Percentiles rank a stretch among this genome's conserved stretches.
Evolutionary conservation across 352 stramenopile genomes (phyloP).

Genomic region (Pythium insidiosum): DNA sequence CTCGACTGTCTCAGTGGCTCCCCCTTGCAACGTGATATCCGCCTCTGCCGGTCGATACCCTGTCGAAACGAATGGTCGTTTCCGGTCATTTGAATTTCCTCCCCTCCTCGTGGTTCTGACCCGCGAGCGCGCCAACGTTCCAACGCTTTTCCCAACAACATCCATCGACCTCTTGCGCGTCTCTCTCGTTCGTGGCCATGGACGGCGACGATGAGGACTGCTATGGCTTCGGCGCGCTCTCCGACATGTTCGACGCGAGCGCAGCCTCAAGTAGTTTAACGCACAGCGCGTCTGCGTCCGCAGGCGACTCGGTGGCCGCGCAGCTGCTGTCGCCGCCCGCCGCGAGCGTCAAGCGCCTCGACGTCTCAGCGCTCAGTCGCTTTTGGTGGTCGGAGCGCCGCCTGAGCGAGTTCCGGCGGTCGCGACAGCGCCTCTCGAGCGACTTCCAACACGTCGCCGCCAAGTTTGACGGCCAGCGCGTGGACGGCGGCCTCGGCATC

Average conservation of each 20-base stretch:
- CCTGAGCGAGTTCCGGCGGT: constrained; percentile 22
- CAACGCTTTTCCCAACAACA: no score
- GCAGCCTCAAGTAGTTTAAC: neutral
- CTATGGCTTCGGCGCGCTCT: constrained; percentile 64
- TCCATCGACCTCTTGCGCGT: no score
- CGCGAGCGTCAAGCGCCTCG: constrained; percentile 18
- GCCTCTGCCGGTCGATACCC: no score
- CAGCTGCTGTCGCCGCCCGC: neutral
- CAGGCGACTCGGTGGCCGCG: neutral
- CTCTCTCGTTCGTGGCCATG: no score
- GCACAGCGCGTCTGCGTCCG: neutral
- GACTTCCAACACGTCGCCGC: constrained; percentile 41
- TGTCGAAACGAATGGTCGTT: no score
- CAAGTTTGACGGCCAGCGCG: constrained; percentile 36
- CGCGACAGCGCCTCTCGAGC: constrained; percentile 17
- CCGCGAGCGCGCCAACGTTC: no score
- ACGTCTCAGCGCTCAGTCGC: constrained; percentile 24
- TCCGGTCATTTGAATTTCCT: no score
- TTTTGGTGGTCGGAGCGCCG: constrained; percentile 43
- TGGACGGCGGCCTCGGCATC: constrained; percentile 42
- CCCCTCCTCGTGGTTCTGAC: no score
- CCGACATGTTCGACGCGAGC: constrained; percentile 38
- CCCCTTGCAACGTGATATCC: no score
- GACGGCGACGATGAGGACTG: constrained; percentile 55
- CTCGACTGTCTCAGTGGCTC: no score